These are phyloP conservation scores for Platismatia glauca DNA, from an alignment of 495 filamentous ascomycete genomes.

Conservation along the genomic window DNA sequence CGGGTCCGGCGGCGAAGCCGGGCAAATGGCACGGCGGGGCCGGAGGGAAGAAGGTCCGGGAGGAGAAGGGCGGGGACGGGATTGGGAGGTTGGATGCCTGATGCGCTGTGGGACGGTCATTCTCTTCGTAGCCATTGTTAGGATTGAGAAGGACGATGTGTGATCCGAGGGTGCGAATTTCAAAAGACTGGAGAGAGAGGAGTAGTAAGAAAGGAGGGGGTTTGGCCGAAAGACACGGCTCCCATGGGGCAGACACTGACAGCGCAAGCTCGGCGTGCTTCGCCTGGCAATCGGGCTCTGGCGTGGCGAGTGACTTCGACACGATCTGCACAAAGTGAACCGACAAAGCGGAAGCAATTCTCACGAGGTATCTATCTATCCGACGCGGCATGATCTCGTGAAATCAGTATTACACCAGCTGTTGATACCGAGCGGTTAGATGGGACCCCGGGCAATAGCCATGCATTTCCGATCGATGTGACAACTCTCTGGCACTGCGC, in stretches of 20 bases:
- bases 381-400: conserved; percentile 6
- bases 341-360: background rate
- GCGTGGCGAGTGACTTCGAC: background rate
- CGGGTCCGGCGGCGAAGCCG: conserved; percentile 14
- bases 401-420: background rate
- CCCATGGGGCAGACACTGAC: background rate
- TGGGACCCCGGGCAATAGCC: background rate
- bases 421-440: background rate
- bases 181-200: background rate
- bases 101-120: background rate
- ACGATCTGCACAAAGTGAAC: too few relatives aligned
- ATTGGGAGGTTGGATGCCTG: conserved; percentile 27
- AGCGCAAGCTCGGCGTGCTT: background rate
- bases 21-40: conserved; percentile 14
- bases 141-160: background rate
- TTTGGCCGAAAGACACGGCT: background rate
- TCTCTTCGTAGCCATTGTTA: background rate
- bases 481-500: background rate
- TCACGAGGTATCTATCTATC: conserved; percentile 12
- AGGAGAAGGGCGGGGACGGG: conserved; percentile 25
- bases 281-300: background rate
- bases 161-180: background rate
- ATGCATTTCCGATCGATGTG: background rate
- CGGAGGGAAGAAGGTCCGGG: conserved; percentile 16
- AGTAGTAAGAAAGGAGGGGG: background rate